Evolutionary conservation across 2,329 filamentous ascomycete species (phyloP).

Genomic region (Ophiosphaerella narmari): DNA sequence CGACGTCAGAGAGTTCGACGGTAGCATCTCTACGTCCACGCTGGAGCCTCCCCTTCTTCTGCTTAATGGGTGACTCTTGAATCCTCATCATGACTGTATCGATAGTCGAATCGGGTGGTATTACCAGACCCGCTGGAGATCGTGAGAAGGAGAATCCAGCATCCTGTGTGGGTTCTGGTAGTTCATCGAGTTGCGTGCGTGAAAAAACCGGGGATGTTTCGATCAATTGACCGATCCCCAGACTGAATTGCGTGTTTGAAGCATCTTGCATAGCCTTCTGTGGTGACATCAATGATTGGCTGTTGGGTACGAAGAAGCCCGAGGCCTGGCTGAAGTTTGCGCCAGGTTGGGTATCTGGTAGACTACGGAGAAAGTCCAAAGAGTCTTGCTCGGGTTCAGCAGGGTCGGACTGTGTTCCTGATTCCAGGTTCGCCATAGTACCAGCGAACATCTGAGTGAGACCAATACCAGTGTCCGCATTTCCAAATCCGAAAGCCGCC

Average conservation of each 20-base stretch:
- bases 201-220: conserved; percentile 36
- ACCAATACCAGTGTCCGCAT: conserved; percentile 60
- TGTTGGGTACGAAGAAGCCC: conserved; percentile 61
- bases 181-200: conserved; percentile 68
- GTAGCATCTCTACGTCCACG: conserved; percentile 48
- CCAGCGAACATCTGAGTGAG: conserved; percentile 90
- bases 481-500: conserved; percentile 48
- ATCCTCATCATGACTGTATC: conserved; percentile 67
- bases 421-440: conserved; percentile 73
- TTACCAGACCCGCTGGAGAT: conserved; percentile 67
- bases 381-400: conserved; percentile 53
- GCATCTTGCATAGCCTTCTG: conserved; percentile 27
- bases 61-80: conserved; percentile 69
- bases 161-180: conserved; percentile 81
- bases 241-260: conserved; percentile 27
- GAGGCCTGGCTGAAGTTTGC: conserved; percentile 64
- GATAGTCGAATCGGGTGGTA: conserved; percentile 68
- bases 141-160: conserved; percentile 70
- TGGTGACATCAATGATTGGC: conserved; percentile 51
- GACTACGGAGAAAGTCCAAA: conserved; percentile 54
- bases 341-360: conserved; percentile 63
- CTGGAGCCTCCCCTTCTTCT: conserved; percentile 63
- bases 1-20: conserved; percentile 52
- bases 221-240: conserved; percentile 45
- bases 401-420: conserved; percentile 41